These are phyloP conservation scores for Thoreauomyces humboldtii DNA, from an alignment of 192 early-diverging fungal genomes.

Conservation along the genomic window DNA sequence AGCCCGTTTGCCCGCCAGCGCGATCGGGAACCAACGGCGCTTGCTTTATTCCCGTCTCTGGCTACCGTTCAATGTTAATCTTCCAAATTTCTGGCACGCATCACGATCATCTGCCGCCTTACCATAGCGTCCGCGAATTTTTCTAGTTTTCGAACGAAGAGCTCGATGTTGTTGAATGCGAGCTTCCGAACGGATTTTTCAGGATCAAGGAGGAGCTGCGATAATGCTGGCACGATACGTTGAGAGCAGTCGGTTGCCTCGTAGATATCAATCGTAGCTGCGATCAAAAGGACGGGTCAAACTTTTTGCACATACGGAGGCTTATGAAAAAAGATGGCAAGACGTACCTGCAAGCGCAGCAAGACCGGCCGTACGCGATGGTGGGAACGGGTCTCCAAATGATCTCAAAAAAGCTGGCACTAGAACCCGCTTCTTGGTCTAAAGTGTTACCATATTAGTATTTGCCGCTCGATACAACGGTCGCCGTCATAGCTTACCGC, in stretches of 20 bases:
- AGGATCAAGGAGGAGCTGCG: constrained; percentile 67
- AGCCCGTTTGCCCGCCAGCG: constrained; percentile 30
- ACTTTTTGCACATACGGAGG: no score
- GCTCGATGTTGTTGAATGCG: constrained; percentile 73
- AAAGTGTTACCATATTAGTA: no score
- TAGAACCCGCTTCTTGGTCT: constrained; percentile 79
- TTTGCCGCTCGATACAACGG: not conserved
- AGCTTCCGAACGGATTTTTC: constrained; percentile 80
- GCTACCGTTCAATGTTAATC: constrained; percentile 16
- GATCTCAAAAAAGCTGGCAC: constrained; percentile 80
- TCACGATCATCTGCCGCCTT: not conserved
- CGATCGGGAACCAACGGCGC: constrained; percentile 20
- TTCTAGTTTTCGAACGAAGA: constrained; percentile 67
- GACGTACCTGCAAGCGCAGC: constrained; percentile 50
- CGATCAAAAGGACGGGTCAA: no score
- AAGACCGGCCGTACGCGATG: constrained; percentile 80
- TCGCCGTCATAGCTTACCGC: constrained; percentile 48
- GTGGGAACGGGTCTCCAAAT: constrained; percentile 84
- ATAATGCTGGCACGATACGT: constrained; percentile 72
- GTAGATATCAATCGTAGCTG: constrained; percentile 62
- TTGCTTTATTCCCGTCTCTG: constrained; percentile 15
- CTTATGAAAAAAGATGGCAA: no score
- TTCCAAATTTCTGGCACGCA: not conserved
- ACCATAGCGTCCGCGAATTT: constrained; percentile 66
- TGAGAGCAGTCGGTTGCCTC: constrained; percentile 69